Base-by-base conservation (phyloP, 2,329 filamentous ascomycete genomes). In the Neobulgaria alba region DNA sequence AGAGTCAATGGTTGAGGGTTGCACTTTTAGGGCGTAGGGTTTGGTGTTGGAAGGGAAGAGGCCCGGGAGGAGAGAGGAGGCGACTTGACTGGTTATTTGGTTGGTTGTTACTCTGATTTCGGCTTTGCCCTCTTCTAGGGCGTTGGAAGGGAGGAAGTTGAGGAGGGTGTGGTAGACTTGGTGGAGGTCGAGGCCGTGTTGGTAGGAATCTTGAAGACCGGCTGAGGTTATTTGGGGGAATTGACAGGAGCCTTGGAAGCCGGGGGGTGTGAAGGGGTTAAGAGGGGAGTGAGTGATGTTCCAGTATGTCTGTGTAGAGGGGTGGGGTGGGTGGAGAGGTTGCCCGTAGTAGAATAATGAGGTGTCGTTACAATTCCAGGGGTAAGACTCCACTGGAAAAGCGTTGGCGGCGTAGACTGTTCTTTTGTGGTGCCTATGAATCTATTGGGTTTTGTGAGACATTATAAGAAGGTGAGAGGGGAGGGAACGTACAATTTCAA, bases 361-460 rank as follows among this genome's bases (percentile, higher is more conserved):
- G 51, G 80, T 69, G 48, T 87, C 77, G 41, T 76, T 66, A 58
- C 85, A 92, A 56, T 81, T 62, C 85, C 85, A 92, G 14, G 66
- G 63, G 56, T 85, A 84, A 0, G 75, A 65, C 58, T 92, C 86
- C 1, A 74, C 65, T 0, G 85, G 85, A 53, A 92, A 90, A 0
- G 78, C 76, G 57, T 92, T 93, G 39, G 72, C 69, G 2, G 82
- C 75, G 58, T 92, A 92, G 0, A 85, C 85, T 0, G 85, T 92
- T 16, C 86, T 75, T 58, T 92, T 92, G 62, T 92, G 85, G 58
- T 92, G 86, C 38, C 86, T 75, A 56, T 92, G 85, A 36, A 89
- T 82, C 71, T 60, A 38, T 16, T n/a, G n/a, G n/a, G n/a, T n/a
- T n/a, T n/a, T n/a, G n/a, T n/a, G n/a, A n/a, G n/a, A n/a, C n/a